Percentiles rank a stretch among this genome's conserved stretches.
Conservation (phyloP, 495 filamentous ascomycete genomes). For the Daldinia childiae region DNA sequence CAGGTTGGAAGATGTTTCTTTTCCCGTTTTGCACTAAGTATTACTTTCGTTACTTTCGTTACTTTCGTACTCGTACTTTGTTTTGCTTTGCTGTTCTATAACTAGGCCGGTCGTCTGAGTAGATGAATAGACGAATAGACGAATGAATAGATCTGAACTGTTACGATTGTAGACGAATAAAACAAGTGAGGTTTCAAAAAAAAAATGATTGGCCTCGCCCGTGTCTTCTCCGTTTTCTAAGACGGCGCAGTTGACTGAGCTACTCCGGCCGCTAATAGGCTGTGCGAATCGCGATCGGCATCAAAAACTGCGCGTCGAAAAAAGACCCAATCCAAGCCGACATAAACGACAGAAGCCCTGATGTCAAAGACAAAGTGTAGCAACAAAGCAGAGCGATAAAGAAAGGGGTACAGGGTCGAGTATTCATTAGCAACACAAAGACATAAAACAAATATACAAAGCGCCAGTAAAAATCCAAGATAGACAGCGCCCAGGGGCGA, state of each 20-base stretch:
- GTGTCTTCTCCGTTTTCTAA: conserved; percentile 16
- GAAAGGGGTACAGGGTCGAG: conserved; percentile 10
- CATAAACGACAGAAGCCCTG: conserved; percentile 18
- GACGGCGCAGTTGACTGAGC: conserved; percentile 20
- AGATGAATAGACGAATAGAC: neutral
- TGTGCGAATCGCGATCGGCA: conserved; percentile 33
- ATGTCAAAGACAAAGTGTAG: conserved; percentile 6
- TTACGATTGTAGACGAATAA: conserved; percentile 14
- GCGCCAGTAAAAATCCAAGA: conserved; percentile 20
- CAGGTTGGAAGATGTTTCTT: conserved; percentile 8
- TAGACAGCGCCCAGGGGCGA: conserved; percentile 6
- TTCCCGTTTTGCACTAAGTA: conserved; percentile 17
- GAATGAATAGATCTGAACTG: neutral
- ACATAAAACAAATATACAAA: conserved; percentile 27
- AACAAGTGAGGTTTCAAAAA: conserved; percentile 32
- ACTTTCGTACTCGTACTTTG: conserved; percentile 7
- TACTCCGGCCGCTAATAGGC: conserved; percentile 23
- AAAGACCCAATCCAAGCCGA: conserved; percentile 10
- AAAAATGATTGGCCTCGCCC: conserved; percentile 10
- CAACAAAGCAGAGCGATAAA: conserved; percentile 20
- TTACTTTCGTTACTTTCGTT: conserved; percentile 11
- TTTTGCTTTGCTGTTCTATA: conserved; percentile 1
- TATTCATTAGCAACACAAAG: conserved; percentile 24
- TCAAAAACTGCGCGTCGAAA: conserved; percentile 30
- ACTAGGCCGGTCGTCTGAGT: neutral